These are phyloP conservation scores for Oldenlandia corymbosa DNA, from an alignment of 257 asterid species.

Conservation along the genomic window DNA sequence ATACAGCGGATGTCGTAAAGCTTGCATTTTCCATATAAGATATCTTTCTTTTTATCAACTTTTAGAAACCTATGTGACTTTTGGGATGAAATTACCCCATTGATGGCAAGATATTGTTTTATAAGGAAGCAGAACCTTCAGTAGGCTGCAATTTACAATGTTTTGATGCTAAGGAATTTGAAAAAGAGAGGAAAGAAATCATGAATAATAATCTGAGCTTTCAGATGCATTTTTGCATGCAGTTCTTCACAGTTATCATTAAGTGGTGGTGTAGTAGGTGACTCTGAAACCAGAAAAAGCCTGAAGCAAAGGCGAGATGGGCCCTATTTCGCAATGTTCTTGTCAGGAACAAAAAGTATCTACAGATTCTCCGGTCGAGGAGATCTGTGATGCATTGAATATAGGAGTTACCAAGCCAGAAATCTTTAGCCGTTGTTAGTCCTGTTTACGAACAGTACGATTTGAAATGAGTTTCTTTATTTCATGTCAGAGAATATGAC, in stretches of 20 bases:
- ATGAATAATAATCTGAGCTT: constrained; percentile 40
- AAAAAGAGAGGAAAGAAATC: constrained; percentile 39
- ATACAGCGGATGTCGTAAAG: no score
- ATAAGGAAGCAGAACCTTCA: constrained; percentile 36
- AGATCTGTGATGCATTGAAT: constrained; percentile 46
- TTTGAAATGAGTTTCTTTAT: constrained; percentile 17
- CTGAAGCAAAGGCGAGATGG: constrained; percentile 58
- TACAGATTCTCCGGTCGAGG: constrained; percentile 33
- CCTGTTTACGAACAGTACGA: constrained; percentile 59
- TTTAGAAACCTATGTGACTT: no score
- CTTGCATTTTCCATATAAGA: no score
- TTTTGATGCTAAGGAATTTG: constrained; percentile 26
- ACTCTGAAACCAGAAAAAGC: constrained; percentile 25
- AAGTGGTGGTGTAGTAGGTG: constrained; percentile 24
- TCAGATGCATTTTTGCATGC: constrained; percentile 16
- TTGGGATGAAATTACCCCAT: no score
- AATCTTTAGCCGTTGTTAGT: constrained; percentile 53
- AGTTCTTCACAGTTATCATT: constrained; percentile 12
- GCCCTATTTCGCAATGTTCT: constrained; percentile 43
- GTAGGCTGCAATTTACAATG: constrained; percentile 25
- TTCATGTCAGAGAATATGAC: constrained; percentile 58
- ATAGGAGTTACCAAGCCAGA: constrained; percentile 45
- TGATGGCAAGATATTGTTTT: constrained; percentile 66
- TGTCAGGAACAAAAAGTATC: constrained; percentile 26
- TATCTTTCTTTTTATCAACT: no score